Base-by-base conservation (phyloP, 441 rosid species). In the Daphne laureola region DNA sequence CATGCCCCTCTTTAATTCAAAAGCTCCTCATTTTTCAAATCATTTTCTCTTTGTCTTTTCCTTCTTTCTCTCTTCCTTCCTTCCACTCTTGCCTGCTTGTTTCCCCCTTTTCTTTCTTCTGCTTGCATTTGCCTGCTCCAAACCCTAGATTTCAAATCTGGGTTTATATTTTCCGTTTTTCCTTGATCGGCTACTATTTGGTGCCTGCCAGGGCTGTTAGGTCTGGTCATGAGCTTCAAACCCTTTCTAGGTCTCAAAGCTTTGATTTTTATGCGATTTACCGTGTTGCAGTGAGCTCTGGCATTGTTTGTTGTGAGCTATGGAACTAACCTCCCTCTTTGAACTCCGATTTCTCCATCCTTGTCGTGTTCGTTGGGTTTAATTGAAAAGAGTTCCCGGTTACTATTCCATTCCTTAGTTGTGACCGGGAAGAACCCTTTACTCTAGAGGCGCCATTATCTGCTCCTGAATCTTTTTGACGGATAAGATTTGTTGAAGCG, bases 141-240 rank as follows among this genome's bases (percentile, higher is more conserved):
- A 76, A 66, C 79, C 83, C 86, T 77, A 71, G 86, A 79, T 81
- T 76, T 57, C 38, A 61, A 69, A 73, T 83, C 86, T 80, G 75
- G 79, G 80, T 77, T 73, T 69, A 70, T 73, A 57, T 64, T 58
- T 23, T 14, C 31, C 72, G 59, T 62, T 58, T 17, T 14, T 38
- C 36, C 51, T 21, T 57, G 23, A 17, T 41, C 51, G 23, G 46
- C 21, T 59, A 9, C 49, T 23, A 48, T 23, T 25, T 43, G 48
- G 57, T 60, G 55, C 55, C 3, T 60, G 55, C 55, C 3, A 49
- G 25, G 46, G 4, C 36, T 42, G 49, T 51, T 38, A 23, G 14
- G 31, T 52, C 14, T 14, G 48, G 43, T 44, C 18, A 14, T 40
- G 38, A 42, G 53, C 43, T 61, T 69, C 17, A 57, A 43, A 49